Conservation (phyloP, 106 monocot species). For the Dioscorea zingiberensis region DNA sequence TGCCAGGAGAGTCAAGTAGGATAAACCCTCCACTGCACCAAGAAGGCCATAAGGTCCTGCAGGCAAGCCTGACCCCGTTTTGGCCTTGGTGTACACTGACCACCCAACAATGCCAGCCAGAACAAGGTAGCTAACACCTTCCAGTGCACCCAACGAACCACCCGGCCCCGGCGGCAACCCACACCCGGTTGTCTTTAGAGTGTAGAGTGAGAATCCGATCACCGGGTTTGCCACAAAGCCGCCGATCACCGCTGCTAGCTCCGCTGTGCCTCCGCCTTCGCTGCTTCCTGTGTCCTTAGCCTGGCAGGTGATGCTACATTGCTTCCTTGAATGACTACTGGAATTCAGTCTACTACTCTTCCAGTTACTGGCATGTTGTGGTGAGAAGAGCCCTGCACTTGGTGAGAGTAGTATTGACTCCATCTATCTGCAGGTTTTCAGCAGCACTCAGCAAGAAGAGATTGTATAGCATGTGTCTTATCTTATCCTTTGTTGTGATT, state of each 20-base stretch:
- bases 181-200: conserved; percentile 88
- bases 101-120: conserved; percentile 62
- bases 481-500: too few relatives aligned
- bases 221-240: conserved; percentile 60
- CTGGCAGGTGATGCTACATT: conserved; percentile 16
- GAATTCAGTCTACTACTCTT: too few relatives aligned
- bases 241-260: conserved; percentile 25
- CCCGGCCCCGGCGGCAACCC: conserved; percentile 84
- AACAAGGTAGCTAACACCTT: conserved; percentile 85
- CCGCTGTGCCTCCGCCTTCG: not conserved
- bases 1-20: conserved; percentile 54
- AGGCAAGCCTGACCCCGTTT: conserved; percentile 70
- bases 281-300: conserved; percentile 19
- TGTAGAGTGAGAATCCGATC: conserved; percentile 62
- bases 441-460: too few relatives aligned
- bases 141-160: conserved; percentile 51
- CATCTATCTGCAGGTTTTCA: not conserved
- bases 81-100: conserved; percentile 73
- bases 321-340: not conserved
- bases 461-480: too few relatives aligned
- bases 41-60: conserved; percentile 71
- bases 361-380: not conserved
- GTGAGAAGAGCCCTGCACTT: not conserved
- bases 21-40: conserved; percentile 76
- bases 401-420: not conserved